These are phyloP conservation scores for Spirogloea muscicola DNA, from an alignment of 139 green algal species.

Conservation along the genomic window DNA sequence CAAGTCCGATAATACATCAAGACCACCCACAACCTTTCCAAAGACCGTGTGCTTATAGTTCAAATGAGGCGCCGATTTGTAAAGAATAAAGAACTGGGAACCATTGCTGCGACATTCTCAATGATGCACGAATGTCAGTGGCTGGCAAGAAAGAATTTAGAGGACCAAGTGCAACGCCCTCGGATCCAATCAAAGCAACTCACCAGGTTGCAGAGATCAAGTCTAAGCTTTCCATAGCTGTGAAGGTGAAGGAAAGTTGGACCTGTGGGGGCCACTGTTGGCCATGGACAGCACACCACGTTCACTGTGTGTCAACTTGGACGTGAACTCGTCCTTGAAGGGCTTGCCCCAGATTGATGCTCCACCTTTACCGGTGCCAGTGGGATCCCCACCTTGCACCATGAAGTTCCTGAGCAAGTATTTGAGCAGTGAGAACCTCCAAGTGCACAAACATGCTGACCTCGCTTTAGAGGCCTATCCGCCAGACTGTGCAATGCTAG, in stretches of 20 bases:
- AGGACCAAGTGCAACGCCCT: too few relatives aligned
- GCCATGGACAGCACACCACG: constrained; percentile 92
- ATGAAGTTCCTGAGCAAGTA: constrained; percentile 29
- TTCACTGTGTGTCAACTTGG: constrained; percentile 55
- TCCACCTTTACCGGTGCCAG: constrained; percentile 86
- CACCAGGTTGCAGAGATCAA: too few relatives aligned
- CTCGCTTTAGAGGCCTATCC: too few relatives aligned
- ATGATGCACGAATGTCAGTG: too few relatives aligned
- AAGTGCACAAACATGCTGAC: too few relatives aligned
- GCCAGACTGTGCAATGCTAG: too few relatives aligned
- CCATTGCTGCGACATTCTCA: too few relatives aligned
- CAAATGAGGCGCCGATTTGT: constrained; percentile 80
- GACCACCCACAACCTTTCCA: constrained; percentile 75
- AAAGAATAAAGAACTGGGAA: constrained; percentile 80
- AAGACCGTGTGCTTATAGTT: constrained; percentile 89
- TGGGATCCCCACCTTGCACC: constrained; percentile 89
- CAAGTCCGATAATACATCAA: constrained; percentile 79
- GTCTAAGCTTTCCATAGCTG: too few relatives aligned
- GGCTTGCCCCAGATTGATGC: constrained; percentile 74
- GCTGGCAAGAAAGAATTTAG: too few relatives aligned
- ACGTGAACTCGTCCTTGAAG: constrained; percentile 57
- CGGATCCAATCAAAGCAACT: too few relatives aligned
- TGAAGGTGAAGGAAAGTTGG: too few relatives aligned
- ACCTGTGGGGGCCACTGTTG: constrained; percentile 69
- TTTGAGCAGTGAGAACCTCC: too few relatives aligned